Percentiles rank a stretch among this genome's conserved stretches.
Conservation (phyloP, 371 early-diverging fungal genomes). For the Mortierella sp. region DNA sequence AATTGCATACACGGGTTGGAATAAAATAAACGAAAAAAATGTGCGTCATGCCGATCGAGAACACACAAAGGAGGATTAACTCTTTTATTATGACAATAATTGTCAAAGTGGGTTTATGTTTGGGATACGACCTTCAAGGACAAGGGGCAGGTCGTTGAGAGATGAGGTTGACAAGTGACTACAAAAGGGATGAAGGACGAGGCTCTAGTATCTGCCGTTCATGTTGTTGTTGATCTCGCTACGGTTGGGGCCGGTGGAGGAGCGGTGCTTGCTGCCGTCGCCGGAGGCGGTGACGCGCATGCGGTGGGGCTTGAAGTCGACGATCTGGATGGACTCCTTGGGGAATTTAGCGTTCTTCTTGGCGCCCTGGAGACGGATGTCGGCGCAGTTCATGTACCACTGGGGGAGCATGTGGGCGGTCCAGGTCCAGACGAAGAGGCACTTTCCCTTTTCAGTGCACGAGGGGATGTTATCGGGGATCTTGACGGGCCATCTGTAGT, state of each 20-base stretch:
- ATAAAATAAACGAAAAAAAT: too few relatives aligned
- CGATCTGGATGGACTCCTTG: constrained; percentile 19
- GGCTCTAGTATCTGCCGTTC: constrained; percentile 19
- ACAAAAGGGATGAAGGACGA: not conserved
- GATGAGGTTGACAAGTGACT: not conserved
- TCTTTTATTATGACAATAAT: too few relatives aligned
- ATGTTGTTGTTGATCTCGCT: constrained; percentile 26
- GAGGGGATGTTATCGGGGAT: constrained; percentile 68
- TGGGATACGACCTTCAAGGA: too few relatives aligned
- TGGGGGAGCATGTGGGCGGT: constrained; percentile 47
- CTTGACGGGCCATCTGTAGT: constrained; percentile 58
- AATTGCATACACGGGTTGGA: too few relatives aligned
- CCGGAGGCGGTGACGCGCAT: constrained; percentile 23
- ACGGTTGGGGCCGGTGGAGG: constrained; percentile 24
- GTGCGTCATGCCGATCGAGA: too few relatives aligned
- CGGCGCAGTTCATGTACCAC: constrained; percentile 56
- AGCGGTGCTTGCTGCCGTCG: constrained; percentile 36
- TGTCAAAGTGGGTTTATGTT: too few relatives aligned
- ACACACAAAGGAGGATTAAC: too few relatives aligned
- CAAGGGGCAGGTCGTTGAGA: too few relatives aligned
- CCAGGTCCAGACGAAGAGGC: constrained; percentile 59
- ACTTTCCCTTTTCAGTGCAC: constrained; percentile 49
- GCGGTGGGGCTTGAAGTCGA: constrained; percentile 36
- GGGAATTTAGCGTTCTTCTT: constrained; percentile 20
- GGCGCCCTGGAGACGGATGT: constrained; percentile 29